These are phyloP conservation scores for Tricladium varicosporioides DNA, from an alignment of 2,329 filamentous ascomycete species.

Conservation along the genomic window DNA sequence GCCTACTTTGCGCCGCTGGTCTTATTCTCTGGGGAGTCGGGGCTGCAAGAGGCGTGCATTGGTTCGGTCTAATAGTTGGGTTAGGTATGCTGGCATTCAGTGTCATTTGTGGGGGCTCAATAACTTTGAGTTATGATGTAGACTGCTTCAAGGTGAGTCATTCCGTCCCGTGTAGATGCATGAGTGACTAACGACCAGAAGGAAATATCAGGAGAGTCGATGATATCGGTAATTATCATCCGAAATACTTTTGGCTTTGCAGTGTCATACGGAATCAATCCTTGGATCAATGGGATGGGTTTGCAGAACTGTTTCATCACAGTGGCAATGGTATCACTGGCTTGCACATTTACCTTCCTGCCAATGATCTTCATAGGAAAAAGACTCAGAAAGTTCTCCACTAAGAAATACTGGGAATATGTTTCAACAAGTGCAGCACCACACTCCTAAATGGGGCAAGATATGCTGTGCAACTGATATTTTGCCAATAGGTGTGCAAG, in stretches of 20 bases:
- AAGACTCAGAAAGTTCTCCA: conserved; percentile 4
- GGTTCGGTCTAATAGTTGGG: conserved; percentile 45
- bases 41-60: conserved; percentile 44
- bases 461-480: too few species aligned
- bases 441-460: too few species aligned
- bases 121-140: conserved; percentile 43
- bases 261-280: conserved; percentile 48
- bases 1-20: conserved; percentile 42
- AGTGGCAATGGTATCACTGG: conserved; percentile 32
- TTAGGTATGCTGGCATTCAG: conserved; percentile 30
- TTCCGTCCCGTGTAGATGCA: too few species aligned
- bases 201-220: conserved; percentile 46
- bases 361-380: conserved; percentile 13
- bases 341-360: conserved; percentile 30
- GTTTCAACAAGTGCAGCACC: not conserved
- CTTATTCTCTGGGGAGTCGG: conserved; percentile 51
- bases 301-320: conserved; percentile 43
- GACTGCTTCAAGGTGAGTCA: conserved; percentile 36
- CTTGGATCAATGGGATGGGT: conserved; percentile 39
- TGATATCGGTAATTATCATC: conserved; percentile 47
- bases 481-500: too few species aligned
- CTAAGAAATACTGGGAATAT: conserved; percentile 8
- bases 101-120: conserved; percentile 13
- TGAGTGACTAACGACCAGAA: conserved; percentile 29
- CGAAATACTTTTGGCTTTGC: conserved; percentile 50